These are phyloP conservation scores for Malbranchea cinnamomea DNA, from an alignment of 2,329 filamentous ascomycete species.

Conservation along the genomic window DNA sequence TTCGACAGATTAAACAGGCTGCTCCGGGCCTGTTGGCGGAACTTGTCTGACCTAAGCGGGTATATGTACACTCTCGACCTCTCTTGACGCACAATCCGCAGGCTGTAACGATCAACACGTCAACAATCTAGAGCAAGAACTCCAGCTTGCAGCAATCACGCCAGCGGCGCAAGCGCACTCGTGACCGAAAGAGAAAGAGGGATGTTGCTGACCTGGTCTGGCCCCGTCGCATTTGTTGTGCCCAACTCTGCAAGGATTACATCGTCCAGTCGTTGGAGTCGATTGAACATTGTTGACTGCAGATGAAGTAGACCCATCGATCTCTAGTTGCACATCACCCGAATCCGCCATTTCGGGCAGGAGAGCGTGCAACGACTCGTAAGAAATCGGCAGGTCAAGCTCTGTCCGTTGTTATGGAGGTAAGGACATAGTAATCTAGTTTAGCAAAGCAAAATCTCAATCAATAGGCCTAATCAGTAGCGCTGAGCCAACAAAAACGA, in stretches of 20 bases:
- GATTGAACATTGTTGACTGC: no score
- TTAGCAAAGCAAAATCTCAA: no score
- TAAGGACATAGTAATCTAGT: no score
- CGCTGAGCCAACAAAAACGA: no score
- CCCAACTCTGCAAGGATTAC: not conserved
- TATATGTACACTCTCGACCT: constrained; percentile 1
- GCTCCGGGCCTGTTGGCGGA: not conserved
- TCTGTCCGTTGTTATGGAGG: no score
- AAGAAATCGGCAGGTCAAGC: no score
- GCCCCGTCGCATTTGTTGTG: constrained; percentile 2
- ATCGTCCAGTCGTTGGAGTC: not conserved
- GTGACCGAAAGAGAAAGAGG: not conserved
- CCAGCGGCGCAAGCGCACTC: not conserved
- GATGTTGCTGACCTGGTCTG: constrained; percentile 1
- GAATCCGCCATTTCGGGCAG: no score
- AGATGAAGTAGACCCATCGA: no score
- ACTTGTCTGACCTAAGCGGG: not conserved
- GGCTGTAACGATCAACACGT: not conserved
- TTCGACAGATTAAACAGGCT: constrained; percentile 5
- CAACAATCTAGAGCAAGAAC: not conserved
- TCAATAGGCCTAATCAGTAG: no score
- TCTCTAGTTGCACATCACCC: no score
- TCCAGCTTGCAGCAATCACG: no score
- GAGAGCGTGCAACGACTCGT: no score
- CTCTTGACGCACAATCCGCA: not conserved